These are phyloP conservation scores for Colletotrichum destructivum DNA, from an alignment of 2,329 filamentous ascomycete genomes.

Conservation along the genomic window DNA sequence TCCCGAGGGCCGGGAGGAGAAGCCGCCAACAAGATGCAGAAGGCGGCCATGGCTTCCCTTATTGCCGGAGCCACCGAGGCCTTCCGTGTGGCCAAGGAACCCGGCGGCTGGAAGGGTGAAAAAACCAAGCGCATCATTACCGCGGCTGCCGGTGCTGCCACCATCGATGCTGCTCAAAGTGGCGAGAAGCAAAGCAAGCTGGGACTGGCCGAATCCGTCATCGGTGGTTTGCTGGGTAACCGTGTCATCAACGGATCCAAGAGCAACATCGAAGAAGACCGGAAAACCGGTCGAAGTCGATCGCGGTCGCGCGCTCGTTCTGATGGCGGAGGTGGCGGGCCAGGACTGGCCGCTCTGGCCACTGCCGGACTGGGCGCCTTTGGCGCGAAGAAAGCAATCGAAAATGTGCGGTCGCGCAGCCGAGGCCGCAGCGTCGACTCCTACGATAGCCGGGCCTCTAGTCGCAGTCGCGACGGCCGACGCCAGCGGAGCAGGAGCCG, in stretches of 20 bases:
- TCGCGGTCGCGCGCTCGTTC: slow-evolving; percentile 79
- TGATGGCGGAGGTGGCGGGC: slow-evolving; percentile 58
- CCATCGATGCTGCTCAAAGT: slow-evolving; percentile 84
- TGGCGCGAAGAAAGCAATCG: slow-evolving; percentile 73
- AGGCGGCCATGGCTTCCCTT: slow-evolving; percentile 92
- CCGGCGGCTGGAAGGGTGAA: slow-evolving; percentile 89
- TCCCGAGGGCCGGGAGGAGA: slow-evolving; percentile 64
- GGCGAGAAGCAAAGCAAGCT: slow-evolving; percentile 83
- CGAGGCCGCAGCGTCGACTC: slow-evolving; percentile 66
- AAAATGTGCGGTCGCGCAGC: slow-evolving; percentile 68
- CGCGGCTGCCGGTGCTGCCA: slow-evolving; percentile 87
- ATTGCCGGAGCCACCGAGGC: slow-evolving; percentile 93
- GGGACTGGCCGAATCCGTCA: slow-evolving; percentile 87
- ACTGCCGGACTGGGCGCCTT: slow-evolving; percentile 74
- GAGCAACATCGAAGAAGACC: slow-evolving; percentile 75
- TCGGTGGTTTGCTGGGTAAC: slow-evolving; percentile 90
- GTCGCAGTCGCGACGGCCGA: slow-evolving; percentile 29
- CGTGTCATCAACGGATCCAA: slow-evolving; percentile 86
- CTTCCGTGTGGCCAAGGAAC: slow-evolving; percentile 90
- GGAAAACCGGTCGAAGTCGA: slow-evolving; percentile 73
- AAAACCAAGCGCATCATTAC: slow-evolving; percentile 95
- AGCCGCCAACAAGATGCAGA: slow-evolving; percentile 76
- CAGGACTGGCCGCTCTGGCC: slow-evolving; percentile 73
- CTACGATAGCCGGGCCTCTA: slow-evolving; percentile 55
- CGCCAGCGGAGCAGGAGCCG: slow-evolving; percentile 69